phyloP scores from a whole-genome alignment of 768 basidiomycete genomes.

The Leccinum subgranulosum region DNA sequence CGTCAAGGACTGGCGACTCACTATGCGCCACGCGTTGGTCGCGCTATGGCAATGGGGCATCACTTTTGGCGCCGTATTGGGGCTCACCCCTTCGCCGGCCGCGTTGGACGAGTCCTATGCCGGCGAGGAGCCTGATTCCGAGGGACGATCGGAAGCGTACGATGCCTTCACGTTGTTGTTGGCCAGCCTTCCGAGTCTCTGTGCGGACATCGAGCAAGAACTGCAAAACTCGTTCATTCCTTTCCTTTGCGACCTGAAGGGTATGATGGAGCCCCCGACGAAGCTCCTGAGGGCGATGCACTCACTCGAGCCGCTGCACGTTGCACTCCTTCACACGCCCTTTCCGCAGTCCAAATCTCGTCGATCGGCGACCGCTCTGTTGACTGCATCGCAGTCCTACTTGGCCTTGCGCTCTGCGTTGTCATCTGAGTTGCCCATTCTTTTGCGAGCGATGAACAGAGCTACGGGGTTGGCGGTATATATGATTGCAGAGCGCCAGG shows the following conservation, averaged over 20 bases:
- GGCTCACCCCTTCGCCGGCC: constrained; percentile 43
- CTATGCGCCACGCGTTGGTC: constrained; percentile 46
- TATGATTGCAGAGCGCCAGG: constrained; percentile 56
- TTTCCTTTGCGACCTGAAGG: constrained; percentile 54
- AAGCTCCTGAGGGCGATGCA: constrained; percentile 71
- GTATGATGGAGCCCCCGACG: constrained; percentile 57
- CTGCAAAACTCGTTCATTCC: constrained; percentile 55
- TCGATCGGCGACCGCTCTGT: constrained; percentile 61
- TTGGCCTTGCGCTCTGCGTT: constrained; percentile 74
- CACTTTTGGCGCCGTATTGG: constrained; percentile 66
- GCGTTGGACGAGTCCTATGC: constrained; percentile 7
- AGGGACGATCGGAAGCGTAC: constrained; percentile 55
- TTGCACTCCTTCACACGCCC: constrained; percentile 64
- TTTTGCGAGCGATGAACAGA: constrained; percentile 54
- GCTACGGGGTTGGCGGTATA: constrained; percentile 54
- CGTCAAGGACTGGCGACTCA: constrained; percentile 60
- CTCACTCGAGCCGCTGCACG: constrained; percentile 70
- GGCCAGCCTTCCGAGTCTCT: constrained; percentile 51
- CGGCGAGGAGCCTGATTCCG: constrained; percentile 17
- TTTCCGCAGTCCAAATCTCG: constrained; percentile 50
- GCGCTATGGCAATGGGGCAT: constrained; percentile 60
- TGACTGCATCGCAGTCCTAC: constrained; percentile 75
- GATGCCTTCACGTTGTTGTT: constrained; percentile 67
- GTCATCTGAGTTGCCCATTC: constrained; percentile 64
- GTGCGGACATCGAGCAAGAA: constrained; percentile 48